phyloP scores from a whole-genome alignment of 2,329 filamentous ascomycete genomes.

The Emmonsia crescens region DNA sequence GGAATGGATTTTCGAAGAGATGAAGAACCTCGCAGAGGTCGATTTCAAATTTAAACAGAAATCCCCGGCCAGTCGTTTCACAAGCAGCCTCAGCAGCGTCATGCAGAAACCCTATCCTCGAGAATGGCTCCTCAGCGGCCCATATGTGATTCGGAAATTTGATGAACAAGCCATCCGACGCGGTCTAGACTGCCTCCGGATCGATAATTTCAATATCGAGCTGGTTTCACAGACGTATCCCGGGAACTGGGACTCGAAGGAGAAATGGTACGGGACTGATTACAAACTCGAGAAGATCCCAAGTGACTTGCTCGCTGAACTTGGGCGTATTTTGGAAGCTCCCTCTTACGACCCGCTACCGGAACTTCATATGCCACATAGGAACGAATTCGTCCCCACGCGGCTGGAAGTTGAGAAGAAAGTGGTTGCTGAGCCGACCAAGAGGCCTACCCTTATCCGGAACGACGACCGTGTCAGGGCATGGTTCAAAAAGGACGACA shows the following conservation, averaged over 20 bases:
- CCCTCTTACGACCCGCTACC: slow-evolving; percentile 49
- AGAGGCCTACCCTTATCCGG: slow-evolving; percentile 69
- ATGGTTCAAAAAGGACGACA: slow-evolving; percentile 98
- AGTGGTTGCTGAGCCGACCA: slow-evolving; percentile 63
- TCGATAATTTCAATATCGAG: slow-evolving; percentile 81
- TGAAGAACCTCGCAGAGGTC: slow-evolving; percentile 80
- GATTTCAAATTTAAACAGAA: slow-evolving; percentile 95
- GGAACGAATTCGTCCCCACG: slow-evolving; percentile 91
- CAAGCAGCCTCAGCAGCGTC: slow-evolving; percentile 67
- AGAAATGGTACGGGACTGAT: slow-evolving; percentile 97
- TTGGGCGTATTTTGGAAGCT: slow-evolving; percentile 53
- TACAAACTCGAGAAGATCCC: slow-evolving; percentile 77
- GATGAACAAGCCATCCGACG: slow-evolving; percentile 65
- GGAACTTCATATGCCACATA: slow-evolving; percentile 75
- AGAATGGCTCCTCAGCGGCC: slow-evolving; percentile 76
- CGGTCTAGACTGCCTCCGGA: slow-evolving; percentile 61
- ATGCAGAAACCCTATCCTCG: slow-evolving; percentile 89
- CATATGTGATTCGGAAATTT: slow-evolving; percentile 66
- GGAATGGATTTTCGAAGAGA: slow-evolving; percentile 89
- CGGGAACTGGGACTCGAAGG: slow-evolving; percentile 73
- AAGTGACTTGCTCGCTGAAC: slow-evolving; percentile 58
- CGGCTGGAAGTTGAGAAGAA: slow-evolving; percentile 92
- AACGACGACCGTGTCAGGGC: slow-evolving; percentile 70
- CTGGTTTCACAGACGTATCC: slow-evolving; percentile 76
- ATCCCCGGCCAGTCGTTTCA: slow-evolving; percentile 77